Evolutionary conservation across 371 early-diverging fungal genomes (phyloP).

Genomic region (Apophysomyces elegans): DNA sequence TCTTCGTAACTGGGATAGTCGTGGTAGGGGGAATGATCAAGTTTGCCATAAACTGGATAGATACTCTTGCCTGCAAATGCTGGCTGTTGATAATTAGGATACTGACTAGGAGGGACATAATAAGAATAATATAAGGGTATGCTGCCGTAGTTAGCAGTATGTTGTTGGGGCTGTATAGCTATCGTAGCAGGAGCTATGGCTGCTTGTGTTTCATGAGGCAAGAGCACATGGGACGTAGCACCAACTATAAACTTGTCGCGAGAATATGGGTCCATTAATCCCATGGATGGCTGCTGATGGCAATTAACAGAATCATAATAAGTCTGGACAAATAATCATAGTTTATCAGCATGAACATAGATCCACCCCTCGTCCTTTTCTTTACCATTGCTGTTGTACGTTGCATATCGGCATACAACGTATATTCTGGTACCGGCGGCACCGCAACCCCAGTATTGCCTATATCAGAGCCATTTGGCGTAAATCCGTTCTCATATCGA

Average conservation of each 20-base stretch:
- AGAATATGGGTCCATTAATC: conserved; percentile 28
- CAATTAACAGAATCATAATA: conserved; percentile 46
- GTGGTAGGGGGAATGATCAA: conserved; percentile 4
- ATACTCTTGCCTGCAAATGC: conserved; percentile 54
- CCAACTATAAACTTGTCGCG: conserved; percentile 32
- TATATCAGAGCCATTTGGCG: conserved; percentile 43
- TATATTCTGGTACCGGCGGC: conserved; percentile 51
- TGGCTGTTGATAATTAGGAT: conserved; percentile 65
- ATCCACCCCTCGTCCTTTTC: not conserved
- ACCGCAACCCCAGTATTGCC: conserved; percentile 59
- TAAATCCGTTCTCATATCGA: conserved; percentile 39
- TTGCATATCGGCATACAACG: conserved; percentile 30
- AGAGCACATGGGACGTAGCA: not conserved
- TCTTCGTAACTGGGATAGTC: conserved; percentile 14
- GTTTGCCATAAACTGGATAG: conserved; percentile 11
- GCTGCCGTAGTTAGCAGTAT: conserved; percentile 33
- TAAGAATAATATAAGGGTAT: conserved; percentile 76
- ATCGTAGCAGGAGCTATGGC: conserved; percentile 7
- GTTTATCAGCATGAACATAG: not conserved
- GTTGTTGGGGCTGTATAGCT: conserved; percentile 26
- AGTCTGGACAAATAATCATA: conserved; percentile 16
- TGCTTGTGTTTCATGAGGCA: conserved; percentile 15
- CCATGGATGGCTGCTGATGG: conserved; percentile 24
- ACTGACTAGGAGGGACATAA: conserved; percentile 70
- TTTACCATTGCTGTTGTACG: conserved; percentile 37